Conservation (phyloP, 768 basidiomycete species). For the Postia placenta region DNA sequence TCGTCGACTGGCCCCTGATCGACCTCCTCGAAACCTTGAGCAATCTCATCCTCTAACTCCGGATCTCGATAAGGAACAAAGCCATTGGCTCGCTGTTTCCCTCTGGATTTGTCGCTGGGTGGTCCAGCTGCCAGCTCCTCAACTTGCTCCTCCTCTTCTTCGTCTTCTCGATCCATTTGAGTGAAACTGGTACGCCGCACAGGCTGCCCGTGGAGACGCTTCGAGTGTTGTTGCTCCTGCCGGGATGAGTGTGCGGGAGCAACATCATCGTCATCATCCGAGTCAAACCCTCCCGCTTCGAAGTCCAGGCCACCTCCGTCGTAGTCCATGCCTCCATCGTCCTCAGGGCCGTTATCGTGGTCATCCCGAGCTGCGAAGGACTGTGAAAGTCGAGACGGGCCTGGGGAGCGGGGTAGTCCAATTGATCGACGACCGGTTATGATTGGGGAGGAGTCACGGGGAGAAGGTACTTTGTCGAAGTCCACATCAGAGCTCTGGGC, state of each 20-base stretch:
- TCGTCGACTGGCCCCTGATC: constrained; percentile 23
- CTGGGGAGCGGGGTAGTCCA: constrained; percentile 11
- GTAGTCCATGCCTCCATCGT: constrained; percentile 4
- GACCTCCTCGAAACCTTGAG: constrained; percentile 26
- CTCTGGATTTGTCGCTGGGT: constrained; percentile 14
- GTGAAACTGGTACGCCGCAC: constrained; percentile 32
- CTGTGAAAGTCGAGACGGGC: constrained; percentile 20
- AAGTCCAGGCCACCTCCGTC: constrained; percentile 4
- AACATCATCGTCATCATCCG: constrained; percentile 9
- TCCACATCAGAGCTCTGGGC: constrained; percentile 26
- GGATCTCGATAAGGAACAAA: constrained; percentile 24
- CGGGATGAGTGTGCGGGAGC: not conserved
- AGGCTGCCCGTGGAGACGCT: not conserved
- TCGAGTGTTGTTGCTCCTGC: constrained; percentile 1
- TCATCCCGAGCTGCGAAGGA: constrained; percentile 11
- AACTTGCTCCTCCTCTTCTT: constrained; percentile 33
- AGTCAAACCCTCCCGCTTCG: constrained; percentile 13
- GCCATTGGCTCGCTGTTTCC: constrained; percentile 32
- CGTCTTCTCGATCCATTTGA: constrained; percentile 44
- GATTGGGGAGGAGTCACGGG: constrained; percentile 18
- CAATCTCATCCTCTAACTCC: constrained; percentile 37
- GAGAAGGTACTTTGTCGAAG: constrained; percentile 30
- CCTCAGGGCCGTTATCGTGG: constrained; percentile 9
- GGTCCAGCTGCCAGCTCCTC: constrained; percentile 10
- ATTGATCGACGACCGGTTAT: constrained; percentile 16